A percentile compares a stretch with the other conserved stretches of the same genome.
Conservation (phyloP, 257 asterid genomes). For the Knoxia roxburghii region DNA sequence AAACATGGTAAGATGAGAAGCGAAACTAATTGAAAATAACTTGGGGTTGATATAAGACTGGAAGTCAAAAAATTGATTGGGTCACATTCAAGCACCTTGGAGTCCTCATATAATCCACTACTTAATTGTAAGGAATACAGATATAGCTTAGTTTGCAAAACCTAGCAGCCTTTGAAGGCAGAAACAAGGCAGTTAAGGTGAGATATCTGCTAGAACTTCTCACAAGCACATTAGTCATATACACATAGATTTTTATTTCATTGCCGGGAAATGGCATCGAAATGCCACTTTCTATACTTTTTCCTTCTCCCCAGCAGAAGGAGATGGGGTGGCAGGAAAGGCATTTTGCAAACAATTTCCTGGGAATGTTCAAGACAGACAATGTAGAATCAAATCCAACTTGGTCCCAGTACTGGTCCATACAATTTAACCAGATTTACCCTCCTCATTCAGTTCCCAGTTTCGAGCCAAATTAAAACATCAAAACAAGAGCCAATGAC, state of each 20-base stretch:
- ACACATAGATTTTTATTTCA: not conserved
- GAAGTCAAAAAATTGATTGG: no score
- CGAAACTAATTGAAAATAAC: not conserved
- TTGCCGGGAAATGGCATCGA: not conserved
- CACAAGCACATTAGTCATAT: not conserved
- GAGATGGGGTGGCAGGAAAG: not conserved
- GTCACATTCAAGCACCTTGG: not conserved
- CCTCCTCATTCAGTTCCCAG: not conserved
- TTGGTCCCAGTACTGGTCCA: not conserved
- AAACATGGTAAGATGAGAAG: not conserved
- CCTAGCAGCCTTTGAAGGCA: not conserved
- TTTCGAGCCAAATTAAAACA: not conserved
- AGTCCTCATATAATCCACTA: no score
- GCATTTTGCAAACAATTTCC: not conserved
- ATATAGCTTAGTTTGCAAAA: not conserved
- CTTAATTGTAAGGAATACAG: not conserved
- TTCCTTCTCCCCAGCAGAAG: not conserved
- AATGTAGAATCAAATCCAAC: not conserved
- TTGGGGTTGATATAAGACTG: not conserved
- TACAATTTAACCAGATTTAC: not conserved
- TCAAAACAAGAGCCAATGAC: constrained; percentile 1
- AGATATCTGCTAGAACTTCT: not conserved
- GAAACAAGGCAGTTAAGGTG: not conserved
- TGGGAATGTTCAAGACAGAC: not conserved
- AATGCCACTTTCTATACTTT: not conserved